Evolutionary conservation across 1,284 basidiomycete genomes (phyloP), one percentile per base, ranked within the genome.

Genomic region (Malassezia obtusa): DNA sequence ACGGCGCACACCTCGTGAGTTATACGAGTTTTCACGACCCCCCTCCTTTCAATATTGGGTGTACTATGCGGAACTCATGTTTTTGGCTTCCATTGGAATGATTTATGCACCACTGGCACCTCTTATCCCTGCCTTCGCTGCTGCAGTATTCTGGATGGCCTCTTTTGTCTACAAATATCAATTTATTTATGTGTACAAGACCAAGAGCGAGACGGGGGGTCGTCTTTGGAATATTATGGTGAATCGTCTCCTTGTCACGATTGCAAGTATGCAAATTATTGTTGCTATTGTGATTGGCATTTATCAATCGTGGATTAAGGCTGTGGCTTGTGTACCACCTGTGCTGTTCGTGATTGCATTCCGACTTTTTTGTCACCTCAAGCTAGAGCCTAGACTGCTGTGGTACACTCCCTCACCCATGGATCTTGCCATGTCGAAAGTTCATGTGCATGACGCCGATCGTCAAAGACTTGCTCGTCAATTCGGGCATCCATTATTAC

Each of bases 21-120:
- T 96, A 54, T 81, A 89, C 49, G 90, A 95, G 66, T 91, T 87
- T 84, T 95, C 92, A 6, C 86, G 91, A 72, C 92, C 92, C 15
- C 87, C 87, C 4, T 83, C 85, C 35, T 96, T 96, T 71, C 84
- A 91, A 66, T 96, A 86, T 76, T 81, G 87, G 11, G 81, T 91
- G 53, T 89, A 89, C 75, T 90, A 86, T 63, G 62, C 67, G 49
- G 71, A 71, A 49, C 59, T 71, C 35, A 63, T 71, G 30, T 72
- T 73, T 55, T 46, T 72, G 33, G 59, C 63, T 11, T 63, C 68
- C 10, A 63, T 73, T 8, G 69, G 61, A 44, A 59, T 71, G 50
- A 57, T 73, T 33, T 73, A 73, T 49, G 65, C 66, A 0, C 57
- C 61, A 1, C 50, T 73, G 31, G 67, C 68, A 3, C 71, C 71